A percentile compares a stretch with the other conserved stretches of the same genome.
Conservation (phyloP, 1,284 basidiomycete species). For the Ceratobasidium sp. region DNA sequence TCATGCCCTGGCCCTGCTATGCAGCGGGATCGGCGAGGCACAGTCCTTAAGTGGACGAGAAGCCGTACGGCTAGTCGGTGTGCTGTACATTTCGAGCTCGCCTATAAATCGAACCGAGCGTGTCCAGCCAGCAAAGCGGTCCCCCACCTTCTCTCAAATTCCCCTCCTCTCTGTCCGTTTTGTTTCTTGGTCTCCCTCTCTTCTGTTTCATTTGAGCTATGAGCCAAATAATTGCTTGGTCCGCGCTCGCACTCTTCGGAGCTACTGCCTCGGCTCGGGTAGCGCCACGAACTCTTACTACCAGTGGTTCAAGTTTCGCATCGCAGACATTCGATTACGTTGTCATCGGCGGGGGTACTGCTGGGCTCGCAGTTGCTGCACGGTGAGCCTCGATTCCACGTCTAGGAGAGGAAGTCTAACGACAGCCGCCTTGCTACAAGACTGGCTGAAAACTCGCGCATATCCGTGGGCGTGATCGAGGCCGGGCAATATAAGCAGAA, state of each 20-base stretch:
- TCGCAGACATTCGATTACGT: constrained; percentile 41
- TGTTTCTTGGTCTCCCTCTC: neutral
- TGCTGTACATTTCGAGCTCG: neutral
- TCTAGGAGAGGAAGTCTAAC: neutral
- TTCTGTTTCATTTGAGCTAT: neutral
- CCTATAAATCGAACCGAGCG: constrained; percentile 19
- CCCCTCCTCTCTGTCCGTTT: constrained; percentile 15
- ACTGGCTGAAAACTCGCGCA: constrained; percentile 11
- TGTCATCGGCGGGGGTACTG: constrained; percentile 40
- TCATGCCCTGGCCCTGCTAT: constrained; percentile 17
- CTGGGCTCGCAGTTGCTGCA: constrained; percentile 37
- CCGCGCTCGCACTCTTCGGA: constrained; percentile 21
- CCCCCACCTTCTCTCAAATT: neutral
- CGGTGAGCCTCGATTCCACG: neutral
- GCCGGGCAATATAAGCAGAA: constrained; percentile 45
- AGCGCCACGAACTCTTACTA: constrained; percentile 38
- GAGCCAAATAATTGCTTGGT: constrained; percentile 27
- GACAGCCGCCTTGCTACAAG: neutral
- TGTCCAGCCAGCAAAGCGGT: neutral
- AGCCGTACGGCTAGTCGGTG: constrained; percentile 10
- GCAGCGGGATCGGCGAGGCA: constrained; percentile 14
- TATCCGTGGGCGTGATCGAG: constrained; percentile 50
- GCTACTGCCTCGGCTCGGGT: constrained; percentile 13
- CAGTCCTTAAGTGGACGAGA: neutral
- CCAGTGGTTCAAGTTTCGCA: constrained; percentile 36